These are phyloP conservation scores for Albifimbria verrucaria DNA, from an alignment of 2,329 filamentous ascomycete species.

Conservation along the genomic window DNA sequence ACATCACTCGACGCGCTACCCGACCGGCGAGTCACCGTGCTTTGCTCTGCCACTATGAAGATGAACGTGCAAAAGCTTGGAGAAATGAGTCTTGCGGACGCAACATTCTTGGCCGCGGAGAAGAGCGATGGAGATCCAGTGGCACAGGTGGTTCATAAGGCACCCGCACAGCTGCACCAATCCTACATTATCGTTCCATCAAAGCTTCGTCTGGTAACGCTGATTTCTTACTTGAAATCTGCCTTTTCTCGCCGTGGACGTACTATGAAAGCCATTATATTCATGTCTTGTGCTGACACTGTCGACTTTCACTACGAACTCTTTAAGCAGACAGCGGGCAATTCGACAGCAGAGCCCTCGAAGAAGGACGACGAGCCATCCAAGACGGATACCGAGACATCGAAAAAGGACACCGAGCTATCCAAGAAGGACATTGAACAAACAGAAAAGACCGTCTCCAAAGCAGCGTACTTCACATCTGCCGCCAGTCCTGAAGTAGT, in stretches of 20 bases:
- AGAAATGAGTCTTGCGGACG: constrained; percentile 92
- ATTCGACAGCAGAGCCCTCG: constrained; percentile 7
- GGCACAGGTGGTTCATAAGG: constrained; percentile 61
- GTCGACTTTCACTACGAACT: constrained; percentile 96
- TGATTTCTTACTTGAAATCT: constrained; percentile 79
- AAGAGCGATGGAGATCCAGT: constrained; percentile 46
- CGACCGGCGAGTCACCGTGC: constrained; percentile 74
- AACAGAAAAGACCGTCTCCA: constrained; percentile 60
- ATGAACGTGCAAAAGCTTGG: constrained; percentile 93
- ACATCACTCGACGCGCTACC: constrained; percentile 63
- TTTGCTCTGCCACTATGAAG: constrained; percentile 97
- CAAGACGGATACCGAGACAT: no score
- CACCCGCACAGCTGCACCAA: constrained; percentile 91
- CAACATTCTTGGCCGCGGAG: constrained; percentile 75
- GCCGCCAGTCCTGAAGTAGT: constrained; percentile 70
- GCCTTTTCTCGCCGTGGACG: constrained; percentile 85
- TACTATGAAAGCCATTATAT: constrained; percentile 95
- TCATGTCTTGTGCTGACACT: constrained; percentile 94
- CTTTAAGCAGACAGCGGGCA: constrained; percentile 44
- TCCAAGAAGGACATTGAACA: constrained; percentile 28
- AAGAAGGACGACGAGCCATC: constrained; percentile 23
- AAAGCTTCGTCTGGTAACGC: constrained; percentile 85
- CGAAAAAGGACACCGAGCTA: no score
- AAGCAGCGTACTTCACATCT: constrained; percentile 69
- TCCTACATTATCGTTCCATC: constrained; percentile 83